Percentiles rank a stretch among this genome's conserved stretches.
phyloP scores from a whole-genome alignment of 345 rosid species.

The Kernera saxatilis region DNA sequence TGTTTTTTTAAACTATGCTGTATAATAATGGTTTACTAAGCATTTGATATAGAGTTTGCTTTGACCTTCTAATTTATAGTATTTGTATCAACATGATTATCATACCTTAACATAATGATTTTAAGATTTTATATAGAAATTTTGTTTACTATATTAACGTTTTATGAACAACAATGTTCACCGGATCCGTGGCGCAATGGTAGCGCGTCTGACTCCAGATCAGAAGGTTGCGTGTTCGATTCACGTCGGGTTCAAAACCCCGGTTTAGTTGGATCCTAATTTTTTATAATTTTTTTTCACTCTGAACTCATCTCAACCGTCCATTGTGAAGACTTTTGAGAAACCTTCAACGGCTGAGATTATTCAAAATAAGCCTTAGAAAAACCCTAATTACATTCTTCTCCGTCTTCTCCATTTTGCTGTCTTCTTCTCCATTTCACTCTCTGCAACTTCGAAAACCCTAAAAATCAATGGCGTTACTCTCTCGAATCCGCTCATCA shows the following conservation, averaged over 20 bases:
- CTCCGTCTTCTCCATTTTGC: background rate
- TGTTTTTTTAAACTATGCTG: background rate
- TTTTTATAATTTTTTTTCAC: background rate
- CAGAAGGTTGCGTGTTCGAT: conserved; percentile 99
- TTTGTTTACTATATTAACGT: too few relatives aligned
- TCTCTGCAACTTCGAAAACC: background rate
- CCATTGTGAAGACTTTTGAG: background rate
- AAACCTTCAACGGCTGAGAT: conserved; percentile 1
- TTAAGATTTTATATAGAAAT: too few relatives aligned
- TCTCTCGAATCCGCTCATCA: conserved; percentile 41
- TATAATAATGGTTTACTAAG: background rate
- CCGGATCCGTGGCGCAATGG: conserved; percentile 97
- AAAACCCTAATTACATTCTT: conserved; percentile 6
- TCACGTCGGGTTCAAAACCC: conserved; percentile 29
- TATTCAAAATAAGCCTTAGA: background rate
- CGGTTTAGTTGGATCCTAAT: background rate
- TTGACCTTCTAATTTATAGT: background rate
- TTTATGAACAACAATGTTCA: accelerated
- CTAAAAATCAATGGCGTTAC: conserved; percentile 37
- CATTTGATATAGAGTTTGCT: background rate
- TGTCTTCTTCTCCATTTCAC: conserved; percentile 1
- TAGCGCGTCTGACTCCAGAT: conserved; percentile 98
- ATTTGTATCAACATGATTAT: too few relatives aligned
- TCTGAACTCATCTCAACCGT: conserved; percentile 12
- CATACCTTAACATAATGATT: too few relatives aligned